Evolutionary conservation across 345 rosid species (phyloP).

Genomic region (Angophora floribunda): DNA sequence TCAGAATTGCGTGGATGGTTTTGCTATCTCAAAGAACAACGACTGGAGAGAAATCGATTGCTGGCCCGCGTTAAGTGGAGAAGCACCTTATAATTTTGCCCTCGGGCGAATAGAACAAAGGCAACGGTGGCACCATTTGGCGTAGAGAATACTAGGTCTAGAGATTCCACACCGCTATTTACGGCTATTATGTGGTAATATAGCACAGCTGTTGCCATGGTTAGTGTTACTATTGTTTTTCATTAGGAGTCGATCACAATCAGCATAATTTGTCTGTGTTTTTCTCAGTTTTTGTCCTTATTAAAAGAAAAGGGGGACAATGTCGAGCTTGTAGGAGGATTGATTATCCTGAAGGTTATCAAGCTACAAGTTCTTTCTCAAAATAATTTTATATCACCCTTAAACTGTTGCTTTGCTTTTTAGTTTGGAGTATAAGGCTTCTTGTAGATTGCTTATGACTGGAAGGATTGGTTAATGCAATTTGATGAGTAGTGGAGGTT

Average conservation of each 20-base stretch:
- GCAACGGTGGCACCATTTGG: not conserved
- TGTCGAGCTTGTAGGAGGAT: not conserved
- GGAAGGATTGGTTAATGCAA: not conserved
- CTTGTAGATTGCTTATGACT: not conserved
- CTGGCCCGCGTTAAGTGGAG: not conserved
- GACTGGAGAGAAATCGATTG: not conserved
- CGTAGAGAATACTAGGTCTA: not conserved
- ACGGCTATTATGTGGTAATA: not conserved
- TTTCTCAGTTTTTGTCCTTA: not conserved
- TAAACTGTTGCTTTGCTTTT: not conserved
- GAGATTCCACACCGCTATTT: not conserved
- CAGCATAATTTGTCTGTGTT: not conserved
- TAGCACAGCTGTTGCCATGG: not conserved
- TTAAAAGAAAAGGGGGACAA: not conserved
- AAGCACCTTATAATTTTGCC: not conserved
- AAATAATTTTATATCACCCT: not conserved
- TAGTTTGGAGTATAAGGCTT: not conserved
- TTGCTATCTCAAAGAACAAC: not conserved
- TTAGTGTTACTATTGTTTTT: not conserved
- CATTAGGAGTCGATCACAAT: not conserved
- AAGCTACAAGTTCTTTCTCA: not conserved
- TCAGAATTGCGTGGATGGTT: not conserved
- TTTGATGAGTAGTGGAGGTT: not conserved
- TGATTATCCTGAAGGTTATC: not conserved
- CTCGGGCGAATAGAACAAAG: not conserved